phyloP scores from a whole-genome alignment of 805 yeast species.

The Candida pini region DNA sequence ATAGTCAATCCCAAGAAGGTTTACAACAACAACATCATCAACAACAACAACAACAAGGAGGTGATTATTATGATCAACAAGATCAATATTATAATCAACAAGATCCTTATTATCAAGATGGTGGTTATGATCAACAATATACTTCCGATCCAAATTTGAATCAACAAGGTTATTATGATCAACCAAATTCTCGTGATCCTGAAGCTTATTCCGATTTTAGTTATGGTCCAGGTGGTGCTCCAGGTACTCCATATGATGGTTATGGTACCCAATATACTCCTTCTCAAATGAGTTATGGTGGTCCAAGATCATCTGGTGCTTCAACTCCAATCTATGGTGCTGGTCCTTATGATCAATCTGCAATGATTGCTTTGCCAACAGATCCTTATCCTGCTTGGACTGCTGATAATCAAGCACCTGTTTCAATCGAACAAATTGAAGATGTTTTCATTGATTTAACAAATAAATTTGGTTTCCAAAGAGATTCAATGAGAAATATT shows the following conservation, averaged over 20 bases:
- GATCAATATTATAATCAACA: conserved; percentile 31
- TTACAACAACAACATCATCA: conserved; percentile 22
- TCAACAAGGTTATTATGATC: conserved; percentile 49
- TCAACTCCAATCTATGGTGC: conserved; percentile 74
- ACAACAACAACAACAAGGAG: conserved; percentile 24
- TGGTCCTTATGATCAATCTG: conserved; percentile 34
- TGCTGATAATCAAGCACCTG: conserved; percentile 88
- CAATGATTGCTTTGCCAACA: conserved; percentile 63
- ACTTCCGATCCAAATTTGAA: conserved; percentile 25
- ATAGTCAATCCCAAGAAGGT: conserved; percentile 21
- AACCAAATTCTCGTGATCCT: conserved; percentile 43
- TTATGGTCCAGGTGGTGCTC: conserved; percentile 54
- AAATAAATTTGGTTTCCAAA: conserved; percentile 82
- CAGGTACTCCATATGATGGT: conserved; percentile 62
- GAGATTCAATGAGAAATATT: conserved; percentile 90
- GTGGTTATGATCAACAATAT: conserved; percentile 42
- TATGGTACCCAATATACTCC: conserved; percentile 59
- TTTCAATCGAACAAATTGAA: conserved; percentile 77
- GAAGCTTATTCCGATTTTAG: conserved; percentile 59
- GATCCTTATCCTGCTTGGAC: conserved; percentile 99
- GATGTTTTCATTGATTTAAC: conserved; percentile 80
- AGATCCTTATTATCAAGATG: conserved; percentile 35
- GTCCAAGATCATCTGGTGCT: conserved; percentile 84
- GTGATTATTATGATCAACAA: conserved; percentile 31
- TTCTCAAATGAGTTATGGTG: conserved; percentile 83